Evolutionary conservation across 176 grass and related monocot genomes (phyloP), one percentile per base, ranked within the genome.

Genomic region (Triticum urartu): DNA sequence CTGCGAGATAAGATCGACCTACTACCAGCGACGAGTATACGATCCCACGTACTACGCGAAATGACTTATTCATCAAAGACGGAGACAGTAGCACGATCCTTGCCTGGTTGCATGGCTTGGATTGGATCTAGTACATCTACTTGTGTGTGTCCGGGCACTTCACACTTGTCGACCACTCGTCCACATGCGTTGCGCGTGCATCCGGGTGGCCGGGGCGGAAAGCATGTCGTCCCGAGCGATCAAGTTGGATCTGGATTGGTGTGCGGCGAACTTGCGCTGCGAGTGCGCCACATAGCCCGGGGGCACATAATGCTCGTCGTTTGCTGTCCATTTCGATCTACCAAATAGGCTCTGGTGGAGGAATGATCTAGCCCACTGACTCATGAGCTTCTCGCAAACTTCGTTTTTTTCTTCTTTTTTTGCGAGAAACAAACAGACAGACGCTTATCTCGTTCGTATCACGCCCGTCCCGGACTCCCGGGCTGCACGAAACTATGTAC

Each of bases 331-430:
- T 66, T 75, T 59, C 28, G 1, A 43, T 5, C 28, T 30, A 40
- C 64, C 6, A 1, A 64, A 54, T 40, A 84, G 50, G 50, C 50
- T 54, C 10, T 89, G 67, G 76, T 83, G 79, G 88, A 78, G 25
- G 66, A 32, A 65, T 79, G 64, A 79, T 83, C 66, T 20, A 66
- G 42, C 14, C 62, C 88, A 89, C 83, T 79, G 0, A 18, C 50
- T 54, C 5, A 47, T 4, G 20, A 72, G 69, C 38, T 43, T 72
- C 38, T 72, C 36, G 68, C 35, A 20, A 13, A 13, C 5, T 72
- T 25, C 62, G 67, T 2, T 11, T 22, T 39, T 11, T 71, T 8
- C 9, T 39, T 39, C 7, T 5, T 35, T 35, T 35, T 30, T 30
- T 1, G 38, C 7, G 38, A 39, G 1, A 40, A 40, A 40, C 38